Conservation (phyloP, 2,329 filamentous ascomycete species). For the Diaporthe citriasiana region DNA sequence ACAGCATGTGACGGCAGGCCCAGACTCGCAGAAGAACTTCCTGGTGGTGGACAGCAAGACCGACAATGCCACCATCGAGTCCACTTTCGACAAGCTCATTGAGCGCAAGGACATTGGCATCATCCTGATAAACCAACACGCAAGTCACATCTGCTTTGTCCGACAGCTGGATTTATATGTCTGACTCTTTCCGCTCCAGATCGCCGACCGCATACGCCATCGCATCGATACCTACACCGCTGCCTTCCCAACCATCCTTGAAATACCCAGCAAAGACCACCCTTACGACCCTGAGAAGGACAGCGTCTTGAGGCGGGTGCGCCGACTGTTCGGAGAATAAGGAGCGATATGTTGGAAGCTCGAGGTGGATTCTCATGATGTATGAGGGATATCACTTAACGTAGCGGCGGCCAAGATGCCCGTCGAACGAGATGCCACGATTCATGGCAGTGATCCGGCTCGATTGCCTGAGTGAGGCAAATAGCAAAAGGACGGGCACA, state of each 20-base stretch:
- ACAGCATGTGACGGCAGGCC: constrained; percentile 90
- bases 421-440: not conserved
- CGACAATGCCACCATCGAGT: constrained; percentile 87
- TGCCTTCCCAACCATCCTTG: constrained; percentile 94
- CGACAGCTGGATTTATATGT: not conserved
- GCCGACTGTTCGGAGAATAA: constrained; percentile 77
- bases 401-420: too few relatives aligned
- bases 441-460: not conserved
- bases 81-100: constrained; percentile 89
- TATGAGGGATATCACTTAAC: not conserved
- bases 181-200: constrained; percentile 63
- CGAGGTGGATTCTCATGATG: not conserved
- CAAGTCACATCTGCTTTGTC: constrained; percentile 59
- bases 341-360: too few relatives aligned
- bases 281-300: constrained; percentile 99
- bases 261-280: constrained; percentile 99
- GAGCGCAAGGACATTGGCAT: constrained; percentile 98
- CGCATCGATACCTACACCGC: constrained; percentile 92
- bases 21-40: constrained; percentile 96
- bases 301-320: constrained; percentile 91
- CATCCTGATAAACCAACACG: constrained; percentile 97
- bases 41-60: constrained; percentile 96
- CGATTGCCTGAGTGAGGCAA: not conserved
- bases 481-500: not conserved
- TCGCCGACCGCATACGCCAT: constrained; percentile 93